Percentiles rank a stretch among this genome's conserved stretches.
phyloP scores from a whole-genome alignment of 306 rosid genomes.

The Hippophae tibetana region DNA sequence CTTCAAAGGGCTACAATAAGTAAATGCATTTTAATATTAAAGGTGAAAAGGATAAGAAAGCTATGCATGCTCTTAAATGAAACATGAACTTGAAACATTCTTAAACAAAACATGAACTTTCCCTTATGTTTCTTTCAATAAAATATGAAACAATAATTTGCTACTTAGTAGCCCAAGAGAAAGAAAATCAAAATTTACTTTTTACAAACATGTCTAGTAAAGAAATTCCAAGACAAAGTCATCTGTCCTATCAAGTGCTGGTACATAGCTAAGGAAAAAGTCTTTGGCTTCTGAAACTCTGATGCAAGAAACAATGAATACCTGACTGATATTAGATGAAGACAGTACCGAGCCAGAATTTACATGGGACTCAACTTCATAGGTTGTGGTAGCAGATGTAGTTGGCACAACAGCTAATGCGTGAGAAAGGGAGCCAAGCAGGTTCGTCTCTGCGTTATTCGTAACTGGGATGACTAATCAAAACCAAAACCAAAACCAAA shows the following conservation, averaged over 20 bases:
- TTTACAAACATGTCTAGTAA: no score
- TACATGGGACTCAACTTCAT: conserved; percentile 29
- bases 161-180: no score
- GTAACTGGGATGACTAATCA: conserved; percentile 52
- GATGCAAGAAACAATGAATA: conserved; percentile 12
- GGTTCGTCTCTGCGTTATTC: conserved; percentile 56
- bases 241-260: no score
- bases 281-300: no score
- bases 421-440: conserved; percentile 67
- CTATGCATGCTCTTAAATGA: neutral
- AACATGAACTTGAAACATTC: neutral
- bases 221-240: no score
- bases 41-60: neutral
- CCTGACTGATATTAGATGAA: conserved; percentile 54
- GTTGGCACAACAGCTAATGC: conserved; percentile 64
- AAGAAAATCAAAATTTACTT: no score
- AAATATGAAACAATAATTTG: no score
- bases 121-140: no score
- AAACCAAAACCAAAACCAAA: neutral
- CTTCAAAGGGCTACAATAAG: conserved; percentile 56
- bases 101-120: no score
- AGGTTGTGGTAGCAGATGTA: conserved; percentile 30
- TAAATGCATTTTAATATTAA: conserved; percentile 4
- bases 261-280: no score
- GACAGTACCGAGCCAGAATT: conserved; percentile 33